phyloP scores from a whole-genome alignment of 202 grass and related monocot species.

The Brachypodium distachyon region DNA sequence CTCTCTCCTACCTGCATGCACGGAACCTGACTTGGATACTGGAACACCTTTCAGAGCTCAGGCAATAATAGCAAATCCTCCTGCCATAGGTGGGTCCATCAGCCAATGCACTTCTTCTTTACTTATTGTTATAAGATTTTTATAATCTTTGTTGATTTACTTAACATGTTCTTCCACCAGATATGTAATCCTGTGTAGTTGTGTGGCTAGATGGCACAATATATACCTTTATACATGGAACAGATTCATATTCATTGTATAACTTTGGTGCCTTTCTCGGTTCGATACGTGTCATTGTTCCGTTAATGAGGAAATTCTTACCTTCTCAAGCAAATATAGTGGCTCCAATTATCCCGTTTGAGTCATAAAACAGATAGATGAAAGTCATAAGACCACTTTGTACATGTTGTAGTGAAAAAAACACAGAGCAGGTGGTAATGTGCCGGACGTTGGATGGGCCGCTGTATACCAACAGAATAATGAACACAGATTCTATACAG shows the following conservation, averaged over 20 bases:
- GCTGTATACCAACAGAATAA: too few species aligned
- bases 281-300: background rate
- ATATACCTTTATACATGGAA: background rate
- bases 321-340: background rate
- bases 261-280: background rate
- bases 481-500: too few species aligned
- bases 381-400: background rate
- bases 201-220: background rate
- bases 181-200: background rate
- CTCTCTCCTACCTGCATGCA: slow-evolving; percentile 92
- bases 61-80: slow-evolving; percentile 97
- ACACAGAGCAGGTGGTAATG: too few species aligned
- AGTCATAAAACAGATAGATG: background rate
- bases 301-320: background rate
- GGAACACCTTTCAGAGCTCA: slow-evolving; percentile 79
- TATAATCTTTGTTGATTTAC: background rate
- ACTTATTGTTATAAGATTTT: background rate
- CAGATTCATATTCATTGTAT: background rate
- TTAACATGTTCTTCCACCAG: background rate
- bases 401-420: too few species aligned
- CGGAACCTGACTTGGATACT: slow-evolving; percentile 89
- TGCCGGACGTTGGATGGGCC: too few species aligned
- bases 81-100: slow-evolving; percentile 70
- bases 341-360: background rate
- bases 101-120: slow-evolving; percentile 23